Percentiles rank a stretch among this genome's conserved stretches.
These are phyloP conservation scores for Mycena metata DNA, from an alignment of 768 basidiomycete species.

Conservation along the genomic window DNA sequence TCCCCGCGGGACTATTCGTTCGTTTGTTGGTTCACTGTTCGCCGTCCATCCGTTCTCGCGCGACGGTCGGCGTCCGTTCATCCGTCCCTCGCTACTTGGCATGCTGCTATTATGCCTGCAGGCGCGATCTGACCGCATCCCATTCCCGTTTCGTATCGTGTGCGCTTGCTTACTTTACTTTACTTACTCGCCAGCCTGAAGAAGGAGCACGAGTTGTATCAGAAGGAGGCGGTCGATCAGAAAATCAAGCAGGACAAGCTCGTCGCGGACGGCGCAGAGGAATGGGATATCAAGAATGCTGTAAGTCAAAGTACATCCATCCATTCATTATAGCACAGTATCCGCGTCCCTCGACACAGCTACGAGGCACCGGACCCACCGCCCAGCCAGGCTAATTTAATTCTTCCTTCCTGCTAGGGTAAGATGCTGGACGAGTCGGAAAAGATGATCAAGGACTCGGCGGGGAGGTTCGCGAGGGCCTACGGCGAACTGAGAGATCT, in stretches of 20 bases:
- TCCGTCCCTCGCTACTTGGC: neutral
- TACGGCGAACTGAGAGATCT: constrained; percentile 74
- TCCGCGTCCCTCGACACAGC: too few species aligned
- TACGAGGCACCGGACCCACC: too few species aligned
- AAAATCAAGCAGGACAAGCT: constrained; percentile 73
- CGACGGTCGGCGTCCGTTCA: neutral
- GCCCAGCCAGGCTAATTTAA: too few species aligned
- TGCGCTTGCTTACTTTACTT: constrained; percentile 1
- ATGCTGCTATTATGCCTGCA: neutral
- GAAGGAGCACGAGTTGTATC: constrained; percentile 79
- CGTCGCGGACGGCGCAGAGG: constrained; percentile 71
- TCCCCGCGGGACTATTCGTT: too few species aligned
- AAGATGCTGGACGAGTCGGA: constrained; percentile 79
- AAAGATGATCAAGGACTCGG: constrained; percentile 84
- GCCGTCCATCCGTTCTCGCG: neutral
- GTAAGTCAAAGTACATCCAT: constrained; percentile 66
- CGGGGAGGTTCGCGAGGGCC: constrained; percentile 70
- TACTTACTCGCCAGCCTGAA: constrained; percentile 57
- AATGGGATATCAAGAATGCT: constrained; percentile 83
- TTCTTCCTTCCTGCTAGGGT: constrained; percentile 6
- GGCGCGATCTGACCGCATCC: constrained; percentile 32
- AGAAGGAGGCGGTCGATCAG: constrained; percentile 72
- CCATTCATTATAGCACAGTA: too few species aligned
- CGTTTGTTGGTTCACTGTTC: neutral
- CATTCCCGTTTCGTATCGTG: neutral